Base-by-base conservation (phyloP, 1,139 yeast species). In the Wickerhamiella pararugosa region DNA sequence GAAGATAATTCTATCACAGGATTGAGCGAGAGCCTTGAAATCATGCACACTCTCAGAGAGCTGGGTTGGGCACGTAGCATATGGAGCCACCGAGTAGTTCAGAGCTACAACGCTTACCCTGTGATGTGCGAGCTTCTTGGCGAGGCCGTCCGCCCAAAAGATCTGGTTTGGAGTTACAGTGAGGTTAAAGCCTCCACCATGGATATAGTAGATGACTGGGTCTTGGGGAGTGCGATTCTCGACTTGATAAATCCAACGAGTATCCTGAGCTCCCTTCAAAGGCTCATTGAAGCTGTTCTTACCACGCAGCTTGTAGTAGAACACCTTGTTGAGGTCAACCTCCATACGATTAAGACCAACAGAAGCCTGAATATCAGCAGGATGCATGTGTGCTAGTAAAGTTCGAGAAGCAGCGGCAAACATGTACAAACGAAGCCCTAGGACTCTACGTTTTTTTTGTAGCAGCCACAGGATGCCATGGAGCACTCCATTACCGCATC, bases 161-260 rank as follows among this genome's bases (percentile, higher is more conserved):
- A 51, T 40, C 38, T 50, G 54, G 4, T 51, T 49, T 31, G 41
- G 41, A 29, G 49, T 38, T 30, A 44, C 43, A 31, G 49, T 48
- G 25, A 51, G 45, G 9, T 50, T 49, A 25, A 10, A 68, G 0
- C 71, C 73, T 29, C 74, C 74, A 11, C 73, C 73, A 49, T 69
- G 74, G 32, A 59, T 43, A 44, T 55, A 58, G 8, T 57, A 33
- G 6, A 58, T 28, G 7, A 59, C 62, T 2, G 62, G 60, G 32
- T 59, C 63, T 7, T 48, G 45, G 4, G 43, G 44, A 4, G 25
- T 41, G 15, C 62, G 45, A 44, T 52, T 45, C 25, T 45, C 46
- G 7, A 49, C 52, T 39, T 58, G 58, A 25, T 46, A 47, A 6
- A 58, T 34, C 61, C 61, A 58, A 7, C 46, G 45, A 11, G 31